Evolutionary conservation across 768 basidiomycete species (phyloP).

Genomic region (Megacollybia marginata): DNA sequence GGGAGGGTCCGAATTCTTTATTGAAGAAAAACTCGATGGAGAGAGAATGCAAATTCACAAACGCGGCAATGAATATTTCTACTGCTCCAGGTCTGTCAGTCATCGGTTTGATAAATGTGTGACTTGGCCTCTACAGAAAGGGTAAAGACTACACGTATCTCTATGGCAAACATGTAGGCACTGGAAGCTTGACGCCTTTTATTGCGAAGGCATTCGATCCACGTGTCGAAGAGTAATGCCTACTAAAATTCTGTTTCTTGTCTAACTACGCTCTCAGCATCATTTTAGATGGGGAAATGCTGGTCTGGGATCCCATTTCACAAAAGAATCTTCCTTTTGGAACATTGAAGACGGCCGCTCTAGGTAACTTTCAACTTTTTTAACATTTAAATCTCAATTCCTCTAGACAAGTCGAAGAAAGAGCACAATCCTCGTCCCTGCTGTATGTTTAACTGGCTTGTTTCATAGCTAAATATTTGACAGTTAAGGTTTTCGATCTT

Average conservation of each 20-base stretch:
- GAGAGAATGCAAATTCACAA: conserved; percentile 96
- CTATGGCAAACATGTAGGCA: conserved; percentile 79
- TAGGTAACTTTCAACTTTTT: conserved; percentile 39
- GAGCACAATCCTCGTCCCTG: conserved; percentile 80
- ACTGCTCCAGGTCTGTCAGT: conserved; percentile 71
- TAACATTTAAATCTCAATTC: not conserved
- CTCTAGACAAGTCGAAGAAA: conserved; percentile 60
- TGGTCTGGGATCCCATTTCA: conserved; percentile 93
- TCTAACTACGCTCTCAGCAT: conserved; percentile 42
- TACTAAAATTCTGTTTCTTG: not conserved
- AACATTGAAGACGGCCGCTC: conserved; percentile 85
- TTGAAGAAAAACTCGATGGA: conserved; percentile 97
- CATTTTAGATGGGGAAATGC: conserved; percentile 96
- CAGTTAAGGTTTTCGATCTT: conserved; percentile 96
- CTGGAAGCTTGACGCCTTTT: conserved; percentile 83
- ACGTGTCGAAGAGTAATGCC: conserved; percentile 71
- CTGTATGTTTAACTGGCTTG: conserved; percentile 44
- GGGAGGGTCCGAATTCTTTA: conserved; percentile 70
- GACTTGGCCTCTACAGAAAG: conserved; percentile 42
- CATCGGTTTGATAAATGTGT: conserved; percentile 2
- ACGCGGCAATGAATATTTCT: conserved; percentile 84
- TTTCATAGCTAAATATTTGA: not conserved
- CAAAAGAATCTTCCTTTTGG: conserved; percentile 90
- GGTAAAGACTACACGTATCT: conserved; percentile 88
- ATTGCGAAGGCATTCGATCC: conserved; percentile 72